These are phyloP conservation scores for Alnus glutinosa DNA, from an alignment of 306 rosid species.

Conservation along the genomic window DNA sequence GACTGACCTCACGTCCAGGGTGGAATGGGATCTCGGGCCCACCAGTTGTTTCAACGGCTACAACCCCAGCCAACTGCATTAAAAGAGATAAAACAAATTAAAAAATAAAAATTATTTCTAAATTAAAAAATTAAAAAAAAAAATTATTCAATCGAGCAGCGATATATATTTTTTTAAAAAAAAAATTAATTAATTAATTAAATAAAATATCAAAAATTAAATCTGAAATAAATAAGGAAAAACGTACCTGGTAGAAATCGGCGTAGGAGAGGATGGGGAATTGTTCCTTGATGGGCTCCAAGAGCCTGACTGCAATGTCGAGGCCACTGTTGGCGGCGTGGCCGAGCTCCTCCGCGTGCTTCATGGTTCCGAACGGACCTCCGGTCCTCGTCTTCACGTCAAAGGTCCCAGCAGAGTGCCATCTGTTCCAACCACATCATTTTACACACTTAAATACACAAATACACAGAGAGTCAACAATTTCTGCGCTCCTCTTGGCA, in stretches of 20 bases:
- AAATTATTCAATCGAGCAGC: not conserved
- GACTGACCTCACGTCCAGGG: slow-evolving; percentile 84
- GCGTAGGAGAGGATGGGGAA: slow-evolving; percentile 72
- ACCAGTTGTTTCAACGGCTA: slow-evolving; percentile 91
- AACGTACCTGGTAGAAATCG: slow-evolving; percentile 79
- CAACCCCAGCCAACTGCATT: slow-evolving; percentile 80
- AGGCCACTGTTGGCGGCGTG: slow-evolving; percentile 89
- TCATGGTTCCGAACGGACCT: slow-evolving; percentile 95
- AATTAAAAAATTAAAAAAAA: not conserved
- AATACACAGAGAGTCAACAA: not conserved
- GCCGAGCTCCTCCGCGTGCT: slow-evolving; percentile 52
- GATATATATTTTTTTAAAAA: too few relatives aligned
- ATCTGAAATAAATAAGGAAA: not conserved
- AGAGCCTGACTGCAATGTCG: slow-evolving; percentile 82
- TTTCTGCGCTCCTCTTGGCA: not conserved
- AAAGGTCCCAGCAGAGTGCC: slow-evolving; percentile 98
- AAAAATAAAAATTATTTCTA: not conserved
- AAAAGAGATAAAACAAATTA: not conserved
- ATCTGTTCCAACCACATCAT: slow-evolving; percentile 41
- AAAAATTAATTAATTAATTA: too few relatives aligned
- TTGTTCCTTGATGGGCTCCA: slow-evolving; percentile 88
- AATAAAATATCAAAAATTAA: not conserved
- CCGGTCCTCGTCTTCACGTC: slow-evolving; percentile 70
- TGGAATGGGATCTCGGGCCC: slow-evolving; percentile 98
- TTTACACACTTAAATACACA: not conserved